Percentiles rank a stretch among this genome's conserved stretches.
Evolutionary conservation across 1,284 basidiomycete genomes (phyloP).

Genomic region (Ceratobasidium sp.): DNA sequence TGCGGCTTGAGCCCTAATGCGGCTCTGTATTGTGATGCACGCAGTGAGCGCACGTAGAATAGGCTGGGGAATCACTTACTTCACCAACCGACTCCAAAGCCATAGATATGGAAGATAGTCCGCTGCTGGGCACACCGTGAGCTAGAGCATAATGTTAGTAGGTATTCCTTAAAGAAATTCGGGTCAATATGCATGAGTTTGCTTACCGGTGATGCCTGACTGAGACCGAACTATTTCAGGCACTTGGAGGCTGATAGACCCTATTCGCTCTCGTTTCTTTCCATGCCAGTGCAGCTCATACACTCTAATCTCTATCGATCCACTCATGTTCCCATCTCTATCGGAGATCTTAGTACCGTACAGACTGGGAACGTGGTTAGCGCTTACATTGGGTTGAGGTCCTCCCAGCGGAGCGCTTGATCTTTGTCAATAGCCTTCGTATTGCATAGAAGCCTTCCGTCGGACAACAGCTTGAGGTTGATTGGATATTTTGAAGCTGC

Average conservation of each 20-base stretch:
- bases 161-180: not conserved
- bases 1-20: not conserved
- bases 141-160: not conserved
- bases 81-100: not conserved
- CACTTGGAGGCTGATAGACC: not conserved
- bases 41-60: not conserved
- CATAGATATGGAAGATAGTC: not conserved
- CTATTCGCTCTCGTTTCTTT: not conserved
- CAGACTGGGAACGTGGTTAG: not conserved
- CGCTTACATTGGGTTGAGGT: constrained; percentile 2
- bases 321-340: not conserved
- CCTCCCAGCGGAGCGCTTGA: not conserved
- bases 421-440: not conserved
- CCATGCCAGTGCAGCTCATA: constrained; percentile 4
- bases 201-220: not conserved
- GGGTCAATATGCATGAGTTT: not conserved
- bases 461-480: not conserved
- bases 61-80: not conserved
- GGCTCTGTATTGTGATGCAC: not conserved
- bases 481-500: not conserved
- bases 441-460: not conserved
- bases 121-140: not conserved
- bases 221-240: not conserved
- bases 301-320: not conserved
- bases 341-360: not conserved